Evolutionary conservation across 768 basidiomycete genomes (phyloP), one percentile per base, ranked within the genome.

Genomic region (Multifurca ochricompacta): DNA sequence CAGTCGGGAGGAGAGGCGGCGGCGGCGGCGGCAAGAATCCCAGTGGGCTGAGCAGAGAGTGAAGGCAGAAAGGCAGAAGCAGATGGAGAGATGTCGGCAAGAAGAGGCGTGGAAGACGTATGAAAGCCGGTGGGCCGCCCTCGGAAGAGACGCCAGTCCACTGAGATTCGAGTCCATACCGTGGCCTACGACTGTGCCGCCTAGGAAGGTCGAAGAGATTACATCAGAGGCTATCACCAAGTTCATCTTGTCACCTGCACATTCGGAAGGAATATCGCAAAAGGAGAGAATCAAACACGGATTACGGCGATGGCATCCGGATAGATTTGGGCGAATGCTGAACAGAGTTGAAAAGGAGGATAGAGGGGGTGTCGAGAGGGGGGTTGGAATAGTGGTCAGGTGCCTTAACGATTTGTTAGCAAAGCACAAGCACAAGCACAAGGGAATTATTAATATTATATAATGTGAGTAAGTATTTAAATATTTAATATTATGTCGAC

Each of bases 251-350:
- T 85, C 83, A 21, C 73, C 77, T n/a, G 57, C 71, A 14, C 86
- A 89, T 67, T 86, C 85, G 13, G 68, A 69, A 53, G 71, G 70
- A 8, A 74, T 78, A 58, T 71, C 81, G 34, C 74, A 73, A 58
- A 86, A 80, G 65, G 85, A 88, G 51, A 74, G 85, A 54, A 76
- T 88, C 55, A 77, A 80, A 42, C 72, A 67, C 25, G 86, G 84
- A 0, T 75, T 85, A 66, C 76, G 85, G 19, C 74, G 85, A 39
- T 90, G 87, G 87, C 88, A 91, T 64, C 89, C 88, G 3, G 88
- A 91, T 67, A 71, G 85, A 41, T 89, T 89, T 70, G 69, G 77
- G 53, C 70, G 83, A 35, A 57, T 85, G 39, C 66, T 85, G 49
- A 66, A 62, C 13, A 73, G 79, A 62, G 79, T 88, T 2, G 64